These are phyloP conservation scores for Blastobotrys muscicola DNA, from an alignment of 805 yeast species.

Conservation along the genomic window DNA sequence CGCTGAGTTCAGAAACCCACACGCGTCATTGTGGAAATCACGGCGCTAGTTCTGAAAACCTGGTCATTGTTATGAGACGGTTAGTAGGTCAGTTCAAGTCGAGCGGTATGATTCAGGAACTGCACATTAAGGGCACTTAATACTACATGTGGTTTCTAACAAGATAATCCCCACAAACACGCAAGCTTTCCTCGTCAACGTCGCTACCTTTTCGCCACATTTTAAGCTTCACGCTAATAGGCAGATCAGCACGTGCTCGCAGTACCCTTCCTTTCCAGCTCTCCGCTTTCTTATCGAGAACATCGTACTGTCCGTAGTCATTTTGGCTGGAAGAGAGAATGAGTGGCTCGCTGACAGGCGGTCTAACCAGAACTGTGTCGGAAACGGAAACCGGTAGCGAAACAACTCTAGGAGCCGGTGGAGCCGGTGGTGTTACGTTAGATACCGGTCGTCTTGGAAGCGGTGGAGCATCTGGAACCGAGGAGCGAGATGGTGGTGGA, in stretches of 20 bases:
- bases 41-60: no score
- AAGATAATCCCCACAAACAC: background rate
- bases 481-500: background rate
- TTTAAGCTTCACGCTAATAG: slow-evolving; percentile 31
- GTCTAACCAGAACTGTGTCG: slow-evolving; percentile 9
- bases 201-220: slow-evolving; percentile 38
- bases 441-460: slow-evolving; percentile 19
- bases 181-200: slow-evolving; percentile 26
- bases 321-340: slow-evolving; percentile 21
- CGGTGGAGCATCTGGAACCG: slow-evolving; percentile 7
- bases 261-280: slow-evolving; percentile 47
- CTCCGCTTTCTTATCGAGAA: slow-evolving; percentile 41
- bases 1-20: no score
- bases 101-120: no score
- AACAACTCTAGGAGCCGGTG: background rate
- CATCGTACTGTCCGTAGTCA: slow-evolving; percentile 19
- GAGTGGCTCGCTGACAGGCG: slow-evolving; percentile 20
- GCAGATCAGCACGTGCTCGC: slow-evolving; percentile 34
- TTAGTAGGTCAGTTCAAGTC: no score
- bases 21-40: no score
- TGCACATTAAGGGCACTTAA: no score
- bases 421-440: background rate
- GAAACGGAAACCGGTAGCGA: slow-evolving; percentile 11
- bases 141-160: no score
- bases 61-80: no score